Evolutionary conservation across 208 protist species (phyloP), one percentile per base, ranked within the genome.

Genomic region (Trichomonas tenax): DNA sequence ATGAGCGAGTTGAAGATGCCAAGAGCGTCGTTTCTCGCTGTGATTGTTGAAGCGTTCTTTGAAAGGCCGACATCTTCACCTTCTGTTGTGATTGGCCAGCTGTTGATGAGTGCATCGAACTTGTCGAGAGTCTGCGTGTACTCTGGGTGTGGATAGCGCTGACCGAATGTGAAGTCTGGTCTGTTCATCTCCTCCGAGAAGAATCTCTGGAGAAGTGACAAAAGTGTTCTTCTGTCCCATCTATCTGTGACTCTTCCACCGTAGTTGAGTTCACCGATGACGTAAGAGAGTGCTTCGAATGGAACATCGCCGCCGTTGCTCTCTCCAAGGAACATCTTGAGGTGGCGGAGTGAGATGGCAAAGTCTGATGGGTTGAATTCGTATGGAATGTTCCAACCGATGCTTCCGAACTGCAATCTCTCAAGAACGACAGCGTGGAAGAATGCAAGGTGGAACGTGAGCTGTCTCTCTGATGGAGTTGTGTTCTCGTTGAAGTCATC

Each of bases 251-350:
- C 99, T 98, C 99, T 99, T 31, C 99, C 99, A 38, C 99, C 99
- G 97, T 99, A 99, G 98, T 99, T 99, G 97, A 99, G 99, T 97
- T 99, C 99, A 96, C 99, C 98, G 98, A 99, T 99, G 45, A 99
- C 98, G 98, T 99, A 99, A 48, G 98, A 97, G 96, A 99, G 96
- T 97, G 99, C 99, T 96, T 99, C 98, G 99, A 99, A 99, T 96
- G 99, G 99, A 82, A 98, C 97, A 21, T 34, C 14, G 31, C 96
- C 96, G 14, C 21, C 45, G 9, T 36, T 45, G 21, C 26, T 26
- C 97, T 99, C 99, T 48, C 45, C 45, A 88, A 99, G 98, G 97
- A 99, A 99, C 98, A 99, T 99, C 63, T 98, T 98, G 17, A 99
- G 97, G 34, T 99, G 98, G 96, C 98, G 98, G 96, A 96, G 96